Evolutionary conservation across 352 stramenopile species (phyloP), one percentile per base, ranked within the genome.

Genomic region (Pythium grandisporangium): DNA sequence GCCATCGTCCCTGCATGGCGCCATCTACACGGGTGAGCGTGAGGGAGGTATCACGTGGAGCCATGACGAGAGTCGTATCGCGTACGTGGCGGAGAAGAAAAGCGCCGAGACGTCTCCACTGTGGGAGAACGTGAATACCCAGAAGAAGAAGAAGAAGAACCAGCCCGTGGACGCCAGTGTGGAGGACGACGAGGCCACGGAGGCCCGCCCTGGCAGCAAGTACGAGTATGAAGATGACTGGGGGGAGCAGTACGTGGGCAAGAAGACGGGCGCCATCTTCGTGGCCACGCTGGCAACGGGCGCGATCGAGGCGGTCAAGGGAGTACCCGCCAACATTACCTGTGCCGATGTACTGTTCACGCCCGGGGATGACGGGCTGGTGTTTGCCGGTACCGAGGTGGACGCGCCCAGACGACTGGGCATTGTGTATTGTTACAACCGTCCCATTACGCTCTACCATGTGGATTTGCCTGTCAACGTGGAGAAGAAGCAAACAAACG

Each of bases 361-460:
- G 12, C 74, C 75, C 0, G 45, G 46, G 13, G 65, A 84, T 42
- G 51, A 72, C 17, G 61, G 62, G 0, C 51, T 92, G 14, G 58
- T 92, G 33, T 86, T 88, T 59, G 63, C 70, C 13, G 75, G 55
- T 10, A 84, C 70, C 2, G 60, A 70, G 40, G 83, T 64, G 17
- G 53, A 76, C 30, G 59, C 50, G 21, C 66, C 70, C 14, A 81
- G 77, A 36, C 58, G 70, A 17, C 47, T 92, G 7, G 82, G 82
- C 6, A 70, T 95, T 37, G 81, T 93, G 44, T 91, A 92, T 61
- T 95, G 80, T 58, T 91, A 82, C 60, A 91, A 93, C 48, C 69
- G 82, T 10, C 72, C 72, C 0, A 82, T 75, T 40, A 51, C 58
- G 16, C 45, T 94, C 2, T 91, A 89, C 41, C 58, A 72, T 24